Base-by-base conservation (phyloP, 257 asterid species). In the Ehretia macrophylla region DNA sequence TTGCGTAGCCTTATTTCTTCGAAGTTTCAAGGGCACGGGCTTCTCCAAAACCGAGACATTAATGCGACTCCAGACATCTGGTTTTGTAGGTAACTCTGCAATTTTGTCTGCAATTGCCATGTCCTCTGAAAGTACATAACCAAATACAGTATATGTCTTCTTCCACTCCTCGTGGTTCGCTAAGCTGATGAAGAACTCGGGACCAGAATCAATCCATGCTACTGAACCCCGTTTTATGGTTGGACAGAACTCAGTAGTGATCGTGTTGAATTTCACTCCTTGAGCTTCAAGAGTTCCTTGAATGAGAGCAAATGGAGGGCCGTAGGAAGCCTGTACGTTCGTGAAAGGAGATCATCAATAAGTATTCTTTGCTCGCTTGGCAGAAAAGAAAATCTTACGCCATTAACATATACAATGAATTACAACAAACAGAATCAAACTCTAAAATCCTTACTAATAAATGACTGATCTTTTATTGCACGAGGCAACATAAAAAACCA, bases 141-240 rank as follows among this genome's bases (percentile, higher is more conserved):
- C 99, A 17, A 89, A 93, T 14, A 93, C 94, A 0, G 96, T 89
- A 49, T 93, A 89, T 0, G 92, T 58, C 0, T 80, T 85, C 62
- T 66, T 82, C 99, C 99, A 93, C 65, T 93, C 99, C 12, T 58
- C 68, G 39, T 93, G 99, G 68, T 89, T 85, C 1, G 95, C 96
- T 51, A 93, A 69, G 85, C 99, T 93, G 73, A 93, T 82, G 37
- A 93, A 86, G 87, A 93, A 93, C 53, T 93, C 99, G 0, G 99
- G 97, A 12, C 99, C 99, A 1, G 90, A 75, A 14, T 86, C 99
- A 19, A 86, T 76, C 99, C 99, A 93, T 20, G 97, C 99, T 47
- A 89, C 92, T 4, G 97, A 89, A 48, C 99, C 99, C 62, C 97
- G 80, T 55, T 71, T 76, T 58, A 93, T 35, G 57, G 58, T 63